phyloP scores from a whole-genome alignment of 78 protist genomes.

The Dictyostelium firmibasis region DNA sequence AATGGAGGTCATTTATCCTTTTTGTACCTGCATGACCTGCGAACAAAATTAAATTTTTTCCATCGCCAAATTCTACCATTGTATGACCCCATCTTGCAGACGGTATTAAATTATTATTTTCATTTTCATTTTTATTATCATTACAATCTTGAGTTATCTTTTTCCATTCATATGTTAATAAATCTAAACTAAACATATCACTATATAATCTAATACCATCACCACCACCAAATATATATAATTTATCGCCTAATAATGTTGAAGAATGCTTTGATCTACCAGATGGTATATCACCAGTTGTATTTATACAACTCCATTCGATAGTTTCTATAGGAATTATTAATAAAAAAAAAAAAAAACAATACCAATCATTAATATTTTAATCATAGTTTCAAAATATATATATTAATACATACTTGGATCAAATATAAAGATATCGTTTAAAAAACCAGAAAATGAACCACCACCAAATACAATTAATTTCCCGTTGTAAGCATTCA shows the following conservation, averaged over 20 bases:
- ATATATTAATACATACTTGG: not conserved
- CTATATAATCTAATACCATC: conserved; percentile 74
- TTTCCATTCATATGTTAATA: conserved; percentile 18
- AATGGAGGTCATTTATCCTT: conserved; percentile 40
- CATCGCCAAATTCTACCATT: conserved; percentile 25
- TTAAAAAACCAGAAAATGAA: conserved; percentile 62
- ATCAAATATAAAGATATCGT: conserved; percentile 39
- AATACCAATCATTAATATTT: not conserved
- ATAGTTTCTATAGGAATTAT: not conserved
- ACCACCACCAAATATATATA: conserved; percentile 81
- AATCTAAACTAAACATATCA: conserved; percentile 62
- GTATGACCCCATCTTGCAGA: conserved; percentile 74
- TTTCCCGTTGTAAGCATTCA: conserved; percentile 15
- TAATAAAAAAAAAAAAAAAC: not conserved
- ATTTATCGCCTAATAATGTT: conserved; percentile 10
- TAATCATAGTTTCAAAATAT: not conserved
- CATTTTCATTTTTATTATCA: not conserved
- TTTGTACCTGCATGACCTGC: conserved; percentile 63
- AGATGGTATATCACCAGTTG: conserved; percentile 35
- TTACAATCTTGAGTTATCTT: not conserved
- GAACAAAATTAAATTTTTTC: not conserved
- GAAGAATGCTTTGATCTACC: conserved; percentile 78
- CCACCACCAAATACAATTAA: conserved; percentile 75
- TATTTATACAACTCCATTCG: not conserved
- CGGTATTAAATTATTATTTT: not conserved